A percentile compares a stretch with the other conserved stretches of the same genome.
phyloP scores from a whole-genome alignment of 2,329 filamentous ascomycete genomes.

The Aspergillus felis region DNA sequence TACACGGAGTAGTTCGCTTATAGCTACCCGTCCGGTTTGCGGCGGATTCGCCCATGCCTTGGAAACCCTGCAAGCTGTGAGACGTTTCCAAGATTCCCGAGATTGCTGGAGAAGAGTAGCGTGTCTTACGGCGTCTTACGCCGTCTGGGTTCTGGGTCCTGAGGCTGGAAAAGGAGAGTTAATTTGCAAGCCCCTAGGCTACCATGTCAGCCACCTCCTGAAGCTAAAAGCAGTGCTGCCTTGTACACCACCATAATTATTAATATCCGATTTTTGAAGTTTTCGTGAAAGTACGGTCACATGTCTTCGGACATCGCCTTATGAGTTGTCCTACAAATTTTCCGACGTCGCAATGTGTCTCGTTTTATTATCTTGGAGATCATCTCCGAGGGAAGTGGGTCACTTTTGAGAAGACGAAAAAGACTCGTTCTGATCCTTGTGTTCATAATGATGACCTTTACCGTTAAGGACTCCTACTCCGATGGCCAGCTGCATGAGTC shows the following conservation, averaged over 20 bases:
- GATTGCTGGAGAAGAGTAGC: background rate
- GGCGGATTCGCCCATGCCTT: background rate
- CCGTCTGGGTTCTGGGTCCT: background rate
- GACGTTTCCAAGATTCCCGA: background rate
- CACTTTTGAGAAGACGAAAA: background rate
- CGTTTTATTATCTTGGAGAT: background rate
- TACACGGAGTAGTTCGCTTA: background rate
- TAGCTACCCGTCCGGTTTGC: background rate
- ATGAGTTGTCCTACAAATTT: too few relatives aligned
- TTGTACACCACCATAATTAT: background rate
- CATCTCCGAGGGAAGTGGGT: background rate
- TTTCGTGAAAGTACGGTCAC: background rate
- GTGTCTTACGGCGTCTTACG: background rate
- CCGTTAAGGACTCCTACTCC: background rate
- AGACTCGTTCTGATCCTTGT: background rate
- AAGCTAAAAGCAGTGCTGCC: conserved; percentile 4
- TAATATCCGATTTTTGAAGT: background rate
- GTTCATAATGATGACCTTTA: background rate
- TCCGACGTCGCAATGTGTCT: background rate
- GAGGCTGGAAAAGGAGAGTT: conserved; percentile 1
- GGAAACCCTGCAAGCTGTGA: background rate
- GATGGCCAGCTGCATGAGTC: background rate
- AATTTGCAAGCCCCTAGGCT: conserved; percentile 6
- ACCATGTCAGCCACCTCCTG: conserved; percentile 20
- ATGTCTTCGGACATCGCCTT: background rate